phyloP scores from a whole-genome alignment of 352 stramenopile genomes.

The Pythium coloratum region DNA sequence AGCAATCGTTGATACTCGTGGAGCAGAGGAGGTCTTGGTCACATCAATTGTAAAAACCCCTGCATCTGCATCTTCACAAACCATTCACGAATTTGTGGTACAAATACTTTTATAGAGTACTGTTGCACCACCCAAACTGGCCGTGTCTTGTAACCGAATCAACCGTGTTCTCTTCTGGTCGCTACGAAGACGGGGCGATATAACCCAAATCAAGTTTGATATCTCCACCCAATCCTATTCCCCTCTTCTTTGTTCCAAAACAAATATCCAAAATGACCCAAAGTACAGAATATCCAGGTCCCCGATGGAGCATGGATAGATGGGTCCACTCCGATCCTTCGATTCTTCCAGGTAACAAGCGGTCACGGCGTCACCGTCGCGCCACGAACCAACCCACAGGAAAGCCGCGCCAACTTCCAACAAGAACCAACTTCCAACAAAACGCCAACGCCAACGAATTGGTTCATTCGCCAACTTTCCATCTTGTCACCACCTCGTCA shows the following conservation, averaged over 20 bases:
- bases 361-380: constrained; percentile 3
- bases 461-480: constrained; percentile 22
- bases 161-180: background rate
- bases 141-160: background rate
- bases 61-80: too few relatives aligned
- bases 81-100: too few relatives aligned
- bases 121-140: constrained; percentile 5
- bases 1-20: too few relatives aligned
- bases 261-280: background rate
- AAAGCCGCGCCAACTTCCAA: background rate
- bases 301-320: background rate
- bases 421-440: background rate
- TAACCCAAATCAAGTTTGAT: background rate
- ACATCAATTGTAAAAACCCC: too few relatives aligned
- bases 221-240: background rate
- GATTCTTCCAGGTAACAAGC: constrained; percentile 2
- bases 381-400: background rate
- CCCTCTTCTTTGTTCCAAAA: background rate
- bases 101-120: background rate
- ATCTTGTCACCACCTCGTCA: background rate
- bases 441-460: background rate
- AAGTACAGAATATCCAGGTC: constrained; percentile 5
- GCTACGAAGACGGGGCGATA: background rate
- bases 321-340: constrained; percentile 6
- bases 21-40: too few relatives aligned